Base-by-base conservation (phyloP, 192 early-diverging fungal species). In the Gigaspora rosea region DNA sequence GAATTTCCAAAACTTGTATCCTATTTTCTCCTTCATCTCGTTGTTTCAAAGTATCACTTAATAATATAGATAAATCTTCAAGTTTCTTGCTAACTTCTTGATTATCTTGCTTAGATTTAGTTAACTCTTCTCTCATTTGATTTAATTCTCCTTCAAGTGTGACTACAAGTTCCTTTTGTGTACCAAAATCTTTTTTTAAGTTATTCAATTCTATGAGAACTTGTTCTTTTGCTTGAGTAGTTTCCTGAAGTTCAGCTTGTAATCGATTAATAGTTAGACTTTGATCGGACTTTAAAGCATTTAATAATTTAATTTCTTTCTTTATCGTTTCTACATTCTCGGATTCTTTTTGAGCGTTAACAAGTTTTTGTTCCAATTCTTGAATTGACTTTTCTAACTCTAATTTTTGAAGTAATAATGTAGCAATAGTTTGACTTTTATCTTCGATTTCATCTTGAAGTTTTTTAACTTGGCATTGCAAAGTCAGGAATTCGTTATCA, bases 31-130 rank as follows among this genome's bases (percentile, higher is more conserved):
- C 33, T n/a, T 58, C 54, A 0, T 41, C 56, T 48, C 48, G 50
- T 75, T 75, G 73, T 27, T 33, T 59, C 33, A 63, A 12, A 9
- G 73, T 63, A 32, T 63, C 73, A 15, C 27, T 61, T 22, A 75
- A 63, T 32, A 59, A 32, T 62, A 32, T 54, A 2, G 57, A 61
- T 47, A 75, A 50, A 33, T 75, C 59, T 62, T 75, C 59, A 41
- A 41, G 15, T 72, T 72, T 18, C 18, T 72, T 36, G 4, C 52
- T 12, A n/a, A 13, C 7, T 9, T 16, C 20, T 35, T 72, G 18
- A 16, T 27, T 22, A 35, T 13, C 48, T 47, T 27, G n/a, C 8
- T n/a, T 47, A 27, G 20, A n/a, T 20, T 20, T 16, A 27, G 9
- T 32, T 12, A 75, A 41, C 63, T 75, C 73, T 9, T 62, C 73